Evolutionary conservation across 164 flowering plant genomes (phyloP).

Genomic region (Umbilicus rupestris): DNA sequence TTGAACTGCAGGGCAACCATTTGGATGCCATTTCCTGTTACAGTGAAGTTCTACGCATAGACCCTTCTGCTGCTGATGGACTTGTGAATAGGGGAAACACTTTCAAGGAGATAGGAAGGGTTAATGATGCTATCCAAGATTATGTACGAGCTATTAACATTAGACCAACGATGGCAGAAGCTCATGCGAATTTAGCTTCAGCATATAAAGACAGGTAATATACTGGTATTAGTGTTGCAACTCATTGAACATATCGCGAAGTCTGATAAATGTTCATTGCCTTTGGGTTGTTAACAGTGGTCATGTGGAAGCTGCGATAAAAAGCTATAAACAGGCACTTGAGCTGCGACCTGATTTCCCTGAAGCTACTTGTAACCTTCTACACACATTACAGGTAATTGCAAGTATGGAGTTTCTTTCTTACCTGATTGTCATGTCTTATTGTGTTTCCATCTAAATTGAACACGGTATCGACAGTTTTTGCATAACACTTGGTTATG

Average conservation of each 20-base stretch:
- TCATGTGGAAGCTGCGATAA: constrained; percentile 81
- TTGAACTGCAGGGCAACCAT: constrained; percentile 69
- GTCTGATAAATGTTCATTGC: background rate
- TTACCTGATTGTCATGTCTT: background rate
- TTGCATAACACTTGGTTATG: too few species aligned
- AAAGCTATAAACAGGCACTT: constrained; percentile 88
- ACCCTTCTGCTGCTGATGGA: constrained; percentile 95
- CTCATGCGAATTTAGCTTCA: constrained; percentile 97
- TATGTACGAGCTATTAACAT: constrained; percentile 66
- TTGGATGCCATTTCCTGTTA: constrained; percentile 95
- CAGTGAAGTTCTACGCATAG: constrained; percentile 92
- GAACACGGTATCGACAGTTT: too few species aligned
- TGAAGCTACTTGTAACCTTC: constrained; percentile 96
- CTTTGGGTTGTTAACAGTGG: constrained; percentile 45
- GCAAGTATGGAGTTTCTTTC: background rate
- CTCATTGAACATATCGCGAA: background rate
- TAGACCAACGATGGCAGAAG: constrained; percentile 92
- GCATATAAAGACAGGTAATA: constrained; percentile 92
- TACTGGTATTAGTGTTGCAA: too few species aligned
- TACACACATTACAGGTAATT: constrained; percentile 88
- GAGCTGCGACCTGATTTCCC: constrained; percentile 85
- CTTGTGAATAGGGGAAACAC: constrained; percentile 94
- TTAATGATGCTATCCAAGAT: constrained; percentile 93
- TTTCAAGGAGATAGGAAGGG: constrained; percentile 90
- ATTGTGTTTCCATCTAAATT: background rate